A percentile compares a stretch with the other conserved stretches of the same genome.
These are phyloP conservation scores for Prosopis cineraria DNA, from an alignment of 306 rosid genomes.

Conservation along the genomic window DNA sequence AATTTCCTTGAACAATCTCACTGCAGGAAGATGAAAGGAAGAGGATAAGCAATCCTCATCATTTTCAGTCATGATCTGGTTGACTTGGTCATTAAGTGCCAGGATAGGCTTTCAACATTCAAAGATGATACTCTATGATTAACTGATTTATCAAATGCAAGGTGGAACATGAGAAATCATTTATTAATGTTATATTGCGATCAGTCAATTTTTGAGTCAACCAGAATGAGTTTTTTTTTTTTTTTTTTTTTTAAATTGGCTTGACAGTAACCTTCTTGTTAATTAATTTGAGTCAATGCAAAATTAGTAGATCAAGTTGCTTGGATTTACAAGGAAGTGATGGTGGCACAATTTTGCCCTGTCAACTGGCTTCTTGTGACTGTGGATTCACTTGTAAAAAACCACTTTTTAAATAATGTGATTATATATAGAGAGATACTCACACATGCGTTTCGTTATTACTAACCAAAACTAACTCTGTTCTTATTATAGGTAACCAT, in stretches of 20 bases:
- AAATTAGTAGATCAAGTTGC: background rate
- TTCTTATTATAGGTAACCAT: background rate
- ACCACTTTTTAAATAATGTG: background rate
- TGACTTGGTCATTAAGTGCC: conserved; percentile 26
- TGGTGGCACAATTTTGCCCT: background rate
- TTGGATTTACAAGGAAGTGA: background rate
- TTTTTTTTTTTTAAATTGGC: too few species aligned
- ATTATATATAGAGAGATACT: background rate
- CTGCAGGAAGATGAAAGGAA: background rate
- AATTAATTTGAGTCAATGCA: conserved; percentile 18
- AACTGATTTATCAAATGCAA: background rate
- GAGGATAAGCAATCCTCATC: conserved; percentile 9
- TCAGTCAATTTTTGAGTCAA: background rate
- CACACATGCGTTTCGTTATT: background rate
- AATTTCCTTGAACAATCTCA: conserved; percentile 20
- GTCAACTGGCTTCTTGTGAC: too few species aligned
- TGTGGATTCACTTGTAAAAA: too few species aligned
- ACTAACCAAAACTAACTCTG: background rate
- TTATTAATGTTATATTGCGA: background rate
- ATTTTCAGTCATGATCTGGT: background rate
- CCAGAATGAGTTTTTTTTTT: background rate
- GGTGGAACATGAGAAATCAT: conserved; percentile 8
- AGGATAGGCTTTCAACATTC: background rate
- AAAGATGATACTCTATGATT: conserved; percentile 16
- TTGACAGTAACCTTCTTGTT: background rate